Percentiles rank a stretch among this genome's conserved stretches.
Conservation (phyloP, 805 yeast genomes). For the Sugiyamaella americana region DNA sequence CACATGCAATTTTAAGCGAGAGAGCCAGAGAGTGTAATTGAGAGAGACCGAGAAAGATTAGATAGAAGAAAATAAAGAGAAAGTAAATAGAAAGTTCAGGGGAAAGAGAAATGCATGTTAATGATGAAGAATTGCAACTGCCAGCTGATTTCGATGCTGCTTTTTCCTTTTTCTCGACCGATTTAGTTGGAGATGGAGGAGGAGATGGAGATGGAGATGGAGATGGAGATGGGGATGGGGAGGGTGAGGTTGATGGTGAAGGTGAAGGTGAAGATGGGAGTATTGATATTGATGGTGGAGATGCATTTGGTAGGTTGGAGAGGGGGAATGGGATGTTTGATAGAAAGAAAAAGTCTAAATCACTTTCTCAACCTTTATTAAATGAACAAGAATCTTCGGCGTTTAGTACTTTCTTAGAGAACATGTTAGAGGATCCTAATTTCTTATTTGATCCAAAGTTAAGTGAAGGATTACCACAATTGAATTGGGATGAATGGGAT, state of each 20-base stretch:
- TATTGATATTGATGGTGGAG: background rate
- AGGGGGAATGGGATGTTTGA: background rate
- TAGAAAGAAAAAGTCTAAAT: background rate
- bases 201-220: background rate
- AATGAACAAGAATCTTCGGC: conserved; percentile 28
- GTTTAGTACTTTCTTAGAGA: conserved; percentile 29
- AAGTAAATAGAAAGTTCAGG: background rate
- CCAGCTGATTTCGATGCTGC: conserved; percentile 23
- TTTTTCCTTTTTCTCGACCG: conserved; percentile 16
- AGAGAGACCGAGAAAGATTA: too few species aligned
- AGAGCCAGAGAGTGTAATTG: too few species aligned
- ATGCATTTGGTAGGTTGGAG: background rate
- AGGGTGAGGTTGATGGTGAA: too few species aligned
- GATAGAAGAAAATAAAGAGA: background rate
- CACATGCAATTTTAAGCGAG: background rate
- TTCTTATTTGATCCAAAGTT: conserved; percentile 30
- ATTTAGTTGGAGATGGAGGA: background rate
- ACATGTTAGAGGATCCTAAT: conserved; percentile 27
- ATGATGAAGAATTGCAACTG: conserved; percentile 4
- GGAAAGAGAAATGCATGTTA: background rate
- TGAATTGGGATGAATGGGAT: background rate
- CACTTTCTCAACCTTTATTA: conserved; percentile 17
- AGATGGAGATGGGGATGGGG: background rate
- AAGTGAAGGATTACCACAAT: conserved; percentile 20
- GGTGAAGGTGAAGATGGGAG: too few species aligned